Percentiles rank a stretch among this genome's conserved stretches.
Evolutionary conservation across 176 grass and related monocot species (phyloP).

Genomic region (Dendrocalamus sinicus): DNA sequence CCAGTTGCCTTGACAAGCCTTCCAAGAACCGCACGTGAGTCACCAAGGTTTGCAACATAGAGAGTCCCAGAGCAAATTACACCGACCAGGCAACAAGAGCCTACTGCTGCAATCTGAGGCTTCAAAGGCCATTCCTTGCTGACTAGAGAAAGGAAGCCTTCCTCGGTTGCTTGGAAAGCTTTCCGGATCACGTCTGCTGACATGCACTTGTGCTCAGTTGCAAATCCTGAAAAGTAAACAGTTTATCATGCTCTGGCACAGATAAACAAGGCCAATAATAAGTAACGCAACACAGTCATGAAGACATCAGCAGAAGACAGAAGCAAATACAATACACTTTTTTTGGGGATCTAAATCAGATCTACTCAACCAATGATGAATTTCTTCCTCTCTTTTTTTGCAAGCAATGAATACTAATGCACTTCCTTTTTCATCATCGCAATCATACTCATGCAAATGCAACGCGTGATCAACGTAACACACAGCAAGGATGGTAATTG

Average conservation of each 20-base stretch:
- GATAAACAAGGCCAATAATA: slow-evolving; percentile 25
- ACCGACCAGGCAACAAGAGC: slow-evolving; percentile 78
- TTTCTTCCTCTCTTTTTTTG: neutral
- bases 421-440: slow-evolving; percentile 18
- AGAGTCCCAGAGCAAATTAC: slow-evolving; percentile 68
- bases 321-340: neutral
- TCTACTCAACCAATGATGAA: slow-evolving; percentile 16
- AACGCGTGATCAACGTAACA: slow-evolving; percentile 1
- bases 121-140: slow-evolving; percentile 75
- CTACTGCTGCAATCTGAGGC: slow-evolving; percentile 87
- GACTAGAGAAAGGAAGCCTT: slow-evolving; percentile 76
- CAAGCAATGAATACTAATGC: slow-evolving; percentile 21
- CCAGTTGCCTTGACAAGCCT: slow-evolving; percentile 68
- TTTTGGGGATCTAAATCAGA: neutral
- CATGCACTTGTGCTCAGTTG: slow-evolving; percentile 73
- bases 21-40: slow-evolving; percentile 77
- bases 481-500: slow-evolving; percentile 17
- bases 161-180: slow-evolving; percentile 79
- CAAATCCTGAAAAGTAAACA: slow-evolving; percentile 62
- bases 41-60: slow-evolving; percentile 74
- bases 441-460: neutral
- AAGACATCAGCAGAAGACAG: slow-evolving; percentile 3
- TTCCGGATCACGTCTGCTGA: slow-evolving; percentile 79
- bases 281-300: neutral
- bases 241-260: slow-evolving; percentile 10